Evolutionary conservation across 495 filamentous ascomycete genomes (phyloP).

Genomic region (Penicillium samsonianum): DNA sequence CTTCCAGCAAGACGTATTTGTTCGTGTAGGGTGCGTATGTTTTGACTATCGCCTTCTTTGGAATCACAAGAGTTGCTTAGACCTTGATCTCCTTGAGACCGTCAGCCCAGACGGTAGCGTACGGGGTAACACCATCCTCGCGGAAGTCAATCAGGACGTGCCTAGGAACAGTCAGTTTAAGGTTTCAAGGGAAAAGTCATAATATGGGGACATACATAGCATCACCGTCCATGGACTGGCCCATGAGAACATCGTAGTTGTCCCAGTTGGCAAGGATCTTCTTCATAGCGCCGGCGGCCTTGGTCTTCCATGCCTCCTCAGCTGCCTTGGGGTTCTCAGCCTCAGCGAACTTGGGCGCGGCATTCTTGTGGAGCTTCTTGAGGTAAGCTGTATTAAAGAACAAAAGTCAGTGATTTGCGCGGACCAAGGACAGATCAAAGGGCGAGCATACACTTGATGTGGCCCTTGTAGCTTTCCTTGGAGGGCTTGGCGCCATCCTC

Average conservation of each 20-base stretch:
- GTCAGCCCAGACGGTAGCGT: constrained; percentile 91
- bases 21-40: constrained; percentile 32
- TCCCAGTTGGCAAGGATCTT: constrained; percentile 84
- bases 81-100: constrained; percentile 91
- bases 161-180: constrained; percentile 52
- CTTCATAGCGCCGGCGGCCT: constrained; percentile 68
- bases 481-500: constrained; percentile 57
- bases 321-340: rapidly evolving
- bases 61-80: constrained; percentile 49
- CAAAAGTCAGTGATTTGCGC: not conserved
- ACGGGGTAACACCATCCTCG: constrained; percentile 92
- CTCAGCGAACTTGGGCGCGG: not conserved
- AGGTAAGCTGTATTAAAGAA: constrained; percentile 66
- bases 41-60: constrained; percentile 23
- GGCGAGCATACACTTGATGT: constrained; percentile 72
- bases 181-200: constrained; percentile 1
- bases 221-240: constrained; percentile 86
- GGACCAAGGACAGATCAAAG: not conserved
- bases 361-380: constrained; percentile 55
- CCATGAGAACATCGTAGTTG: constrained; percentile 92
- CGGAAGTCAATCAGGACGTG: constrained; percentile 95
- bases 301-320: constrained; percentile 65
- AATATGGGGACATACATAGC: constrained; percentile 67
- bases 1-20: constrained; percentile 30
- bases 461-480: constrained; percentile 76